Evolutionary conservation across 2,329 filamentous ascomycete genomes (phyloP).

Genomic region (Saccharata proteae): DNA sequence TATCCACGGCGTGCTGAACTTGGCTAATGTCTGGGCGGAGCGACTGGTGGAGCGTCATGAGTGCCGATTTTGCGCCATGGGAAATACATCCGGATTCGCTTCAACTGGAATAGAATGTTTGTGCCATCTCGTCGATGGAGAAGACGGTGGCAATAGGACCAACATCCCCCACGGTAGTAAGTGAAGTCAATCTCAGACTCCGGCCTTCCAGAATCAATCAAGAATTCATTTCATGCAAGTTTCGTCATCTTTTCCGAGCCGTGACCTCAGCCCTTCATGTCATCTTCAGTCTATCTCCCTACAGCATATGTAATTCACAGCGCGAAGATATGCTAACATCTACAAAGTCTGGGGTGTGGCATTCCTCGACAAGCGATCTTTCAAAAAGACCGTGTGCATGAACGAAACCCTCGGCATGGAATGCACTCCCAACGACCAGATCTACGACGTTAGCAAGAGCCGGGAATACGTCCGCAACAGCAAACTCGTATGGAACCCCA

Average conservation of each 20-base stretch:
- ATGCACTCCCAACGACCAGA: constrained; percentile 1
- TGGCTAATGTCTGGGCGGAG: constrained; percentile 13
- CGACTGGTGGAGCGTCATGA: constrained; percentile 1
- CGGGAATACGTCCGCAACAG: constrained; percentile 4
- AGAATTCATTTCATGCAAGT: background rate
- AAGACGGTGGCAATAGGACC: constrained; percentile 1
- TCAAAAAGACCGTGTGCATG: constrained; percentile 12
- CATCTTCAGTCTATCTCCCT: background rate
- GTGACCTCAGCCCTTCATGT: background rate
- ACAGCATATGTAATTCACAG: background rate
- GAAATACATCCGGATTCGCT: background rate
- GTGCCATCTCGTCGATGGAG: constrained; percentile 1
- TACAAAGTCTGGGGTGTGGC: constrained; percentile 26
- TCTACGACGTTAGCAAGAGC: constrained; percentile 4
- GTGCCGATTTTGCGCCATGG: constrained; percentile 2
- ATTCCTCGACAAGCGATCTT: constrained; percentile 25
- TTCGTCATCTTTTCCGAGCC: background rate
- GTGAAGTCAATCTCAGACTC: too few species aligned
- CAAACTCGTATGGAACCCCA: background rate
- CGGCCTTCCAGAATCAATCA: too few species aligned
- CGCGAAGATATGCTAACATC: constrained; percentile 1
- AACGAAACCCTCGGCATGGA: constrained; percentile 1
- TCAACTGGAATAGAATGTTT: background rate
- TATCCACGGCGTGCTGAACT: constrained; percentile 41
- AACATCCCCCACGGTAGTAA: constrained; percentile 7